Evolutionary conservation across 2,329 filamentous ascomycete genomes (phyloP), one percentile per base, ranked within the genome.

Genomic region (Massarina eburnea): DNA sequence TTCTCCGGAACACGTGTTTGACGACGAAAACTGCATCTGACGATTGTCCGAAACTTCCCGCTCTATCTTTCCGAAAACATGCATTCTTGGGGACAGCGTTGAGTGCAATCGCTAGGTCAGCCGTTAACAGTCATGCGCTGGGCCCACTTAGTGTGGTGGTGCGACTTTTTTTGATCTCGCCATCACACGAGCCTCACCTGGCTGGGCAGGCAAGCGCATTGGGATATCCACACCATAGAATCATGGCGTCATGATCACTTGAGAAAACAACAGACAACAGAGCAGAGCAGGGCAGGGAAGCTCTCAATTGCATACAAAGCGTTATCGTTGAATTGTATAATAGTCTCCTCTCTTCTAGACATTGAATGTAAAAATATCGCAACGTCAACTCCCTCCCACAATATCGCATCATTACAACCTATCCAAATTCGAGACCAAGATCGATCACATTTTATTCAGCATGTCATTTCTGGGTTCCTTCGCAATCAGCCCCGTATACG

Each of bases 311-410:
- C 7, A 10, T n/a, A n/a, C n/a, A n/a, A n/a, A n/a, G n/a, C n/a
- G n/a, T n/a, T n/a, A n/a, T 15, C 26, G 8, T 14, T 14, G 26
- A 8, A 9, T 35, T 58, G 55, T 58, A 58, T 51, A 58, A 43
- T 58, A 58, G 48, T 48, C 46, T 44, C 46, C 49, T 52, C 51
- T 53, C 48, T 39, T 22, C 2, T 38, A 24, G 46, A 33, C 41
- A 46, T 21, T 34, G 36, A 27, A 27, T 10, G 10, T 7, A 26
- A 26, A 26, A 26, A 26, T n/a, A n/a, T n/a, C n/a, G n/a, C n/a
- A n/a, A n/a, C n/a, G n/a, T n/a, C n/a, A n/a, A n/a, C n/a, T n/a
- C n/a, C n/a, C n/a, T n/a, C n/a, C n/a, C n/a, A n/a, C n/a, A n/a
- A n/a, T n/a, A n/a, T n/a, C n/a, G n/a, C n/a, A n/a, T n/a, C n/a